phyloP scores from a whole-genome alignment of 108 stramenopile genomes.

The Cyclotella cryptica region DNA sequence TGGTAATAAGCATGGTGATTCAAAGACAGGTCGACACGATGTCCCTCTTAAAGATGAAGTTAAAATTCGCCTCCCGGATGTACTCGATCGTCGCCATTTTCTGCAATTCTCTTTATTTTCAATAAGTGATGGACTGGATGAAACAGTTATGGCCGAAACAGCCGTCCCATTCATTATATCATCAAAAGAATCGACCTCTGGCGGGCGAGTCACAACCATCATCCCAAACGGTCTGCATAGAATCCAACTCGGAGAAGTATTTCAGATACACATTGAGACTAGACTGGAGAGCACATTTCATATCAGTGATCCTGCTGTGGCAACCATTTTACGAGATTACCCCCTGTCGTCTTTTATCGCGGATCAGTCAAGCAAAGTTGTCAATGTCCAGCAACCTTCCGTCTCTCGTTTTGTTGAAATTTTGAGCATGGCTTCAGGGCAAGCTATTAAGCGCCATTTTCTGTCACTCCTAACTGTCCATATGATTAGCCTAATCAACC shows the following conservation, averaged over 20 bases:
- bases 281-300: constrained; percentile 77
- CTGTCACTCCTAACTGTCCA: constrained; percentile 28
- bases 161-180: constrained; percentile 75
- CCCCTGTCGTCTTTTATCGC: constrained; percentile 33
- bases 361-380: constrained; percentile 1
- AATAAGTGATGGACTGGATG: constrained; percentile 40
- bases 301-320: constrained; percentile 73
- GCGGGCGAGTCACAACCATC: constrained; percentile 68
- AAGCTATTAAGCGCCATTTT: constrained; percentile 47
- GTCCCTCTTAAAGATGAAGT: constrained; percentile 77
- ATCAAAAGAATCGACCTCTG: constrained; percentile 62
- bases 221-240: constrained; percentile 87
- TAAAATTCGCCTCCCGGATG: constrained; percentile 77
- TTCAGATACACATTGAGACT: constrained; percentile 79
- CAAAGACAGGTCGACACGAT: constrained; percentile 37
- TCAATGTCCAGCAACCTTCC: constrained; percentile 12
- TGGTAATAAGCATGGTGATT: constrained; percentile 3
- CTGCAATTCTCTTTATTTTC: constrained; percentile 72
- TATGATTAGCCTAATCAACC: constrained; percentile 32
- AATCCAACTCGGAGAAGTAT: constrained; percentile 72
- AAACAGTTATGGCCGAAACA: constrained; percentile 55
- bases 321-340: constrained; percentile 71
- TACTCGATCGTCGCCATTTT: constrained; percentile 80
- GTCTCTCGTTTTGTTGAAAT: constrained; percentile 45
- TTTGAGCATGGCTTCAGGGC: constrained; percentile 39